phyloP scores from a whole-genome alignment of 495 filamentous ascomycete genomes.

The Hypomontagnella monticulosa region DNA sequence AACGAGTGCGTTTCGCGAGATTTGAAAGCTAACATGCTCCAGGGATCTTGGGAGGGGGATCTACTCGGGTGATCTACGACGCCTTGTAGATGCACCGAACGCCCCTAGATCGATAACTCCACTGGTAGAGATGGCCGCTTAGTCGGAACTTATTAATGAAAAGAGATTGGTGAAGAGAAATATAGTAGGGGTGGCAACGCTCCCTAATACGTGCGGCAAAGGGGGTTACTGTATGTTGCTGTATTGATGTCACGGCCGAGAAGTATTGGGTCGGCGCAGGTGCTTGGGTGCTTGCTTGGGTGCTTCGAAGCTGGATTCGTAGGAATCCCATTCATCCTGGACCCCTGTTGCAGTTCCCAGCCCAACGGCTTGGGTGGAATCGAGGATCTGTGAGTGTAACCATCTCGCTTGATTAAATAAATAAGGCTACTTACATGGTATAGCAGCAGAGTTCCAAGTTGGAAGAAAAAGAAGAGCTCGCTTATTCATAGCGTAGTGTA shows the following conservation, averaged over 20 bases:
- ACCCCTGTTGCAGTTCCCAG: slow-evolving; percentile 41
- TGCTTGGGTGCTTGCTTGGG: too few relatives aligned
- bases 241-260: slow-evolving; percentile 24
- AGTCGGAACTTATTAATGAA: slow-evolving; percentile 16
- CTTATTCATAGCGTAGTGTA: slow-evolving; percentile 24
- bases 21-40: slow-evolving; percentile 3
- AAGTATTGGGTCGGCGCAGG: slow-evolving; percentile 10
- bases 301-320: slow-evolving; percentile 24
- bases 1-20: neutral
- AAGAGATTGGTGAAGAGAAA: slow-evolving; percentile 13
- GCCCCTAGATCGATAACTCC: slow-evolving; percentile 3
- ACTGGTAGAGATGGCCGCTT: slow-evolving; percentile 1
- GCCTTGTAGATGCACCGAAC: slow-evolving; percentile 13
- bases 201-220: slow-evolving; percentile 12
- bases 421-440: slow-evolving; percentile 20
- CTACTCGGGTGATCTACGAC: slow-evolving; percentile 34
- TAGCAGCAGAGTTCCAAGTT: neutral
- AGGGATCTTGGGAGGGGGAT: slow-evolving; percentile 31
- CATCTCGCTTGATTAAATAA: slow-evolving; percentile 32
- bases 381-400: slow-evolving; percentile 39
- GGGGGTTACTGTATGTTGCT: neutral
- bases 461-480: slow-evolving; percentile 10
- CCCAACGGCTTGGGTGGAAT: slow-evolving; percentile 43
- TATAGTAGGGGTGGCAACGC: neutral
- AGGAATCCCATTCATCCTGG: slow-evolving; percentile 31